Evolutionary conservation across 768 basidiomycete species (phyloP).

Genomic region (Ephemerocybe angulata): DNA sequence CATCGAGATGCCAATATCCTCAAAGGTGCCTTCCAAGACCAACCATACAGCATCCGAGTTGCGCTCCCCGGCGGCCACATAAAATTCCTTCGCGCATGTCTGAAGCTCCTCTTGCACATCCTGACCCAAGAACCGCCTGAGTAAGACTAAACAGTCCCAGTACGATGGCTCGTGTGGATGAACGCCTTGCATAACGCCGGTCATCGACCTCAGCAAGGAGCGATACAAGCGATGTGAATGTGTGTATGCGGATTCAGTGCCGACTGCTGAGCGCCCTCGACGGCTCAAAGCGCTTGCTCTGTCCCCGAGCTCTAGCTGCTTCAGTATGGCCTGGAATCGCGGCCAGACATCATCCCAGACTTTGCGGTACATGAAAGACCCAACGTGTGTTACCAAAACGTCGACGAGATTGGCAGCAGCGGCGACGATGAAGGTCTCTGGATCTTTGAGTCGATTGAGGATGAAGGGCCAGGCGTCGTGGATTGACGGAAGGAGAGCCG

Average conservation of each 20-base stretch:
- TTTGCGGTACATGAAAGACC: constrained; percentile 79
- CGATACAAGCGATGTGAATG: constrained; percentile 77
- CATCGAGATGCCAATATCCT: constrained; percentile 37
- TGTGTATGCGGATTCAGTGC: constrained; percentile 64
- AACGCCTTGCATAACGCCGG: constrained; percentile 60
- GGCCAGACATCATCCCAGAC: constrained; percentile 97
- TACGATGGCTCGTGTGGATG: constrained; percentile 63
- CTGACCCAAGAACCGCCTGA: constrained; percentile 71
- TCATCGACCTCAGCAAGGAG: constrained; percentile 74
- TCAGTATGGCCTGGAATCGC: constrained; percentile 60
- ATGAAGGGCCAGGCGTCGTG: constrained; percentile 95
- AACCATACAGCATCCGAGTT: constrained; percentile 89
- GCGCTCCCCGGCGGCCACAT: constrained; percentile 49
- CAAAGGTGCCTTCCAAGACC: constrained; percentile 54
- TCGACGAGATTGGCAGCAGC: constrained; percentile 76
- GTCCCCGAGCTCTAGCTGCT: constrained; percentile 60
- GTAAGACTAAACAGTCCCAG: constrained; percentile 79
- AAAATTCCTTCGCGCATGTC: constrained; percentile 59
- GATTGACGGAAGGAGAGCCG: constrained; percentile 77
- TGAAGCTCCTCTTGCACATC: constrained; percentile 75
- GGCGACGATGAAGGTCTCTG: constrained; percentile 74
- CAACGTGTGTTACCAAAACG: constrained; percentile 62
- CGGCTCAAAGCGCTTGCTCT: constrained; percentile 61
- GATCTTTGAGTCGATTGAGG: constrained; percentile 72
- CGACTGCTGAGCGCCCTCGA: constrained; percentile 46